Evolutionary conservation across 306 rosid genomes (phyloP).

Genomic region (Hippophae tibetana): DNA sequence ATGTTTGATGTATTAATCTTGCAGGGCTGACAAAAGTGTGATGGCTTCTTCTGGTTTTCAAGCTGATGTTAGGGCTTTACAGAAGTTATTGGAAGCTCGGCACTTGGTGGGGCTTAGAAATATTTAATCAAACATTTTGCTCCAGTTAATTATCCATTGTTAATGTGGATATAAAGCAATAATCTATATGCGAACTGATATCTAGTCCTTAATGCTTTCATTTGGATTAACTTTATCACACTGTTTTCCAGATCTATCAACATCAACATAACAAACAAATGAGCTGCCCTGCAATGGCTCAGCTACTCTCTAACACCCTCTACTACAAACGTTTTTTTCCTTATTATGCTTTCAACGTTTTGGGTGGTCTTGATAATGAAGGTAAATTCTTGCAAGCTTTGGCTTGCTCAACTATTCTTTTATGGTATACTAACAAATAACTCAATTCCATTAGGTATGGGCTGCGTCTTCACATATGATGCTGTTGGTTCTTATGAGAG

Average conservation of each 20-base stretch:
- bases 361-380: conserved; percentile 94
- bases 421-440: conserved; percentile 1
- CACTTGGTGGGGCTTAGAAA: conserved; percentile 56
- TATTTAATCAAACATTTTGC: neutral
- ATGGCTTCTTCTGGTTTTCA: conserved; percentile 98
- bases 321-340: conserved; percentile 97
- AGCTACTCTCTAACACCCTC: conserved; percentile 87
- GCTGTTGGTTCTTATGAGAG: conserved; percentile 99
- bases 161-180: neutral
- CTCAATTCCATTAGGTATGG: conserved; percentile 56
- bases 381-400: conserved; percentile 38
- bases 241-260: conserved; percentile 63
- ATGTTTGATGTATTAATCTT: conserved; percentile 4
- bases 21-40: conserved; percentile 68
- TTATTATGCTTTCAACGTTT: conserved; percentile 84
- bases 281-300: conserved; percentile 99
- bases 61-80: conserved; percentile 95
- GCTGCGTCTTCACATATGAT: conserved; percentile 96
- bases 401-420: conserved; percentile 13
- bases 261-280: conserved; percentile 97
- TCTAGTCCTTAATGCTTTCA: neutral
- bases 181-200: neutral
- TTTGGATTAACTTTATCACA: neutral
- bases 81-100: conserved; percentile 69
- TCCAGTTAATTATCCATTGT: neutral